Conservation (phyloP, 495 filamentous ascomycete species). For the Hypoxylon fuscum region DNA sequence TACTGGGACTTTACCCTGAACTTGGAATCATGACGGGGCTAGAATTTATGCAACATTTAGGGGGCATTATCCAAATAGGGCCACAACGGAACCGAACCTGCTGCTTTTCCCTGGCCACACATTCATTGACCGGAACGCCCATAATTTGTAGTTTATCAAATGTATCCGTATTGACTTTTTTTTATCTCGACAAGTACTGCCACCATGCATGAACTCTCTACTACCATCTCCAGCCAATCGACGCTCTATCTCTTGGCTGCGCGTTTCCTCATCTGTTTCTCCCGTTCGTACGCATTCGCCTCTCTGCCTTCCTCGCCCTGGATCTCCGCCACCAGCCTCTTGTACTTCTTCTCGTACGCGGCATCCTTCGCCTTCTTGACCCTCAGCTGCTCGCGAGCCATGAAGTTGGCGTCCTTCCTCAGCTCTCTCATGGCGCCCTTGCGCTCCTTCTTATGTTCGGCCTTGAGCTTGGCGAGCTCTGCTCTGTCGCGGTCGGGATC, state of each 20-base stretch:
- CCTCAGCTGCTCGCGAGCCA: constrained; percentile 85
- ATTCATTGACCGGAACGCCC: too few species aligned
- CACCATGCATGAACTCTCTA: too few species aligned
- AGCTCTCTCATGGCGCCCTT: constrained; percentile 96
- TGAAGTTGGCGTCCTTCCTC: constrained; percentile 90
- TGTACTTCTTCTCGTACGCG: constrained; percentile 95
- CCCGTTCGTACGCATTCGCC: constrained; percentile 86
- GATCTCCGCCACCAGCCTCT: constrained; percentile 89
- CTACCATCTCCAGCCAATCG: neutral
- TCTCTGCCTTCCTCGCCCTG: constrained; percentile 91
- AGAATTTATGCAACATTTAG: neutral
- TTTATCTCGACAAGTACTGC: too few species aligned
- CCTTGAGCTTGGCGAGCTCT: constrained; percentile 80
- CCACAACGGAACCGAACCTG: neutral
- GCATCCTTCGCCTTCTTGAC: constrained; percentile 91
- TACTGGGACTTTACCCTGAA: too few species aligned
- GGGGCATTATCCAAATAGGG: neutral
- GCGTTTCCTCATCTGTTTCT: constrained; percentile 75
- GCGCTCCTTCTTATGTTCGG: constrained; percentile 91
- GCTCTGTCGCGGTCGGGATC: constrained; percentile 88
- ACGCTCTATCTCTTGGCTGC: constrained; percentile 45
- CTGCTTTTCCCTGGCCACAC: too few species aligned
- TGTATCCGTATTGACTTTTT: too few species aligned
- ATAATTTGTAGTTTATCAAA: too few species aligned
- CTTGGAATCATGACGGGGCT: too few species aligned